These are phyloP conservation scores for Lathyrus tuberosus DNA, from an alignment of 306 rosid species.

Conservation along the genomic window DNA sequence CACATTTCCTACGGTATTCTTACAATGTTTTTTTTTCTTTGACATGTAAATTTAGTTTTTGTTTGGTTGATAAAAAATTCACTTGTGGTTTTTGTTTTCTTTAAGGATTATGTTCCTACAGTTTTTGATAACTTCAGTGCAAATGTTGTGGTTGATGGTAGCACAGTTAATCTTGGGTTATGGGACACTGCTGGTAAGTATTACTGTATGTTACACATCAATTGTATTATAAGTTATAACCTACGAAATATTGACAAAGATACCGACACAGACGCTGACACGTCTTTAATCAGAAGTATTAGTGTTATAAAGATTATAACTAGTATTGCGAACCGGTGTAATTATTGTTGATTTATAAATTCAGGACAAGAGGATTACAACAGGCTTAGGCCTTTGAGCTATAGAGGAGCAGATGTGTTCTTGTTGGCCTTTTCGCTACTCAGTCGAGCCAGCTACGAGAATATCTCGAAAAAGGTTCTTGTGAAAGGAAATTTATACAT, in stretches of 20 bases:
- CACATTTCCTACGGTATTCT: constrained; percentile 83
- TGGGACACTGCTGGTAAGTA: constrained; percentile 94
- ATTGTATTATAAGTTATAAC: too few relatives aligned
- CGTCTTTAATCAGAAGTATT: too few relatives aligned
- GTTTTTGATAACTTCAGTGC: constrained; percentile 96
- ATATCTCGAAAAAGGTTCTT: constrained; percentile 77
- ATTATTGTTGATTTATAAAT: constrained; percentile 17
- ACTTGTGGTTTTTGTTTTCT: constrained; percentile 7
- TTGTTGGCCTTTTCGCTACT: constrained; percentile 89
- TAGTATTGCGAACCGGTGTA: neutral
- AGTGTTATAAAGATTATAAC: too few relatives aligned
- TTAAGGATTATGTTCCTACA: constrained; percentile 89
- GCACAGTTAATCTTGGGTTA: constrained; percentile 86
- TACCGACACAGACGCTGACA: too few relatives aligned
- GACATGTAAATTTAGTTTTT: constrained; percentile 24
- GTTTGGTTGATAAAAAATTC: constrained; percentile 21
- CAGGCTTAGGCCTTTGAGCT: constrained; percentile 94
- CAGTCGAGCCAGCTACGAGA: constrained; percentile 95
- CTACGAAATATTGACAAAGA: too few relatives aligned
- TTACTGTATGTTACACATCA: too few relatives aligned
- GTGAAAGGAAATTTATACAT: neutral
- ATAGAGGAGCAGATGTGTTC: constrained; percentile 96
- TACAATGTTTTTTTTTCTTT: constrained; percentile 28
- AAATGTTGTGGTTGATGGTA: constrained; percentile 93
- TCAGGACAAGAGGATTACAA: constrained; percentile 95